A percentile compares a stretch with the other conserved stretches of the same genome.
Conservation (phyloP, 2,329 filamentous ascomycete species). For the Fusarium albosuccineum region DNA sequence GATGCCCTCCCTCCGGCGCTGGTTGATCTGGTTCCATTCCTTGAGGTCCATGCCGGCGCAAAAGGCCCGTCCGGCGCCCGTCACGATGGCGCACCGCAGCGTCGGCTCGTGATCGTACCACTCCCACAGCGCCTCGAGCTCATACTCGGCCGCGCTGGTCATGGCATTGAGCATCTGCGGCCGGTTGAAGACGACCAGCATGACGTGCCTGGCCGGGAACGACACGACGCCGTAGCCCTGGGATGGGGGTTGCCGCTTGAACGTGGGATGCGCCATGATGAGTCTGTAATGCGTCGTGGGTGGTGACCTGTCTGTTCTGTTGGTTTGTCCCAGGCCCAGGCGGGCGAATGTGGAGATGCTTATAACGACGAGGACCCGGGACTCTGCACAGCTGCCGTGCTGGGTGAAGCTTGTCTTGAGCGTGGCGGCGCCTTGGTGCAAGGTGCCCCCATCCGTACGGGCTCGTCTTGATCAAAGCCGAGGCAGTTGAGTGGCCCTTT, state of each 20-base stretch:
- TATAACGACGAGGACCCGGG: conserved; percentile 1
- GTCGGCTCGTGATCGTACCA: conserved; percentile 74
- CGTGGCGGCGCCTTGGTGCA: conserved; percentile 9
- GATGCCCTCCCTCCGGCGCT: conserved; percentile 35
- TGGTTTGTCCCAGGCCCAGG: conserved; percentile 3
- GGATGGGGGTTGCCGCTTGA: conserved; percentile 36
- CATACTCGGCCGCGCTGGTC: conserved; percentile 44
- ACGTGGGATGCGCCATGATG: conserved; percentile 34
- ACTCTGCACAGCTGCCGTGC: conserved; percentile 4
- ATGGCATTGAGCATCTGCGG: conserved; percentile 43
- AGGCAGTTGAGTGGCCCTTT: conserved; percentile 25
- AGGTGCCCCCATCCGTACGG: conserved; percentile 11
- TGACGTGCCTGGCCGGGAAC: conserved; percentile 41
- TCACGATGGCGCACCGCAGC: conserved; percentile 73
- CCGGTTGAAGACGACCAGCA: conserved; percentile 45
- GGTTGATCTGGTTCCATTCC: conserved; percentile 45
- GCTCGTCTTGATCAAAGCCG: conserved; percentile 26
- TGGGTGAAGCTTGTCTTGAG: background rate
- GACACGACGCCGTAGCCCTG: conserved; percentile 42
- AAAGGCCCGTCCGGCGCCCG: conserved; percentile 73
- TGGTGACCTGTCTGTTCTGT: background rate
- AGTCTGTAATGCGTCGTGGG: background rate
- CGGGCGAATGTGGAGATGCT: conserved; percentile 20
- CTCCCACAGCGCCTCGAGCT: conserved; percentile 62
- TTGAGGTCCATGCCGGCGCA: conserved; percentile 77